Evolutionary conservation across 805 yeast species (phyloP).

Genomic region (Saccharomycopsis synnaedendra): DNA sequence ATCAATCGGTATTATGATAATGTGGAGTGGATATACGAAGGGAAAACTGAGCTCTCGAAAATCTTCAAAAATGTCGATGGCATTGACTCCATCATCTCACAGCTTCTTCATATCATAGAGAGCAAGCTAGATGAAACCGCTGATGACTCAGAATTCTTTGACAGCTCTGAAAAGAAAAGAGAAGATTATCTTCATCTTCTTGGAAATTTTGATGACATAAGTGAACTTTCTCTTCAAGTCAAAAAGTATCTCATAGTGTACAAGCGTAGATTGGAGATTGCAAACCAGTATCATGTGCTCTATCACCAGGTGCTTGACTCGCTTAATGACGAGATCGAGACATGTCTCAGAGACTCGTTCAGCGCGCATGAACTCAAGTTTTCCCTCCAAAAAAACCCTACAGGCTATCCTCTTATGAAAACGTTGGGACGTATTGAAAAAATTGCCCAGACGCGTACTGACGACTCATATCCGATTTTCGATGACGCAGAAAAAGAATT

Average conservation of each 20-base stretch:
- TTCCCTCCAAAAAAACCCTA: slow-evolving; percentile 17
- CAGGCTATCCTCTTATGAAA: neutral
- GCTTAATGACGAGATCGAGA: slow-evolving; percentile 22
- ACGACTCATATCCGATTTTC: slow-evolving; percentile 13
- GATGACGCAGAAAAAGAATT: slow-evolving; percentile 15
- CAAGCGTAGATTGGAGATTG: slow-evolving; percentile 21
- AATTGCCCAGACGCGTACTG: neutral
- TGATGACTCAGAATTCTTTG: slow-evolving; percentile 6
- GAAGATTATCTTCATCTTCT: slow-evolving; percentile 16
- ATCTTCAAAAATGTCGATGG: slow-evolving; percentile 17
- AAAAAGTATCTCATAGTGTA: slow-evolving; percentile 18
- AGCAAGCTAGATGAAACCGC: slow-evolving; percentile 12
- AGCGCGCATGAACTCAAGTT: slow-evolving; percentile 19
- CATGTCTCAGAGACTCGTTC: slow-evolving; percentile 18
- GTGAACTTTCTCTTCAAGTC: slow-evolving; percentile 21
- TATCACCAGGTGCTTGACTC: slow-evolving; percentile 22
- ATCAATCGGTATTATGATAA: slow-evolving; percentile 15
- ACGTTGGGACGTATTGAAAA: neutral
- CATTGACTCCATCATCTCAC: slow-evolving; percentile 20
- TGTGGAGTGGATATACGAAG: slow-evolving; percentile 22
- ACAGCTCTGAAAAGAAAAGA: slow-evolving; percentile 9
- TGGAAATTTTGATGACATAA: slow-evolving; percentile 19
- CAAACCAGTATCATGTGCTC: slow-evolving; percentile 24
- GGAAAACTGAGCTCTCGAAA: slow-evolving; percentile 19
- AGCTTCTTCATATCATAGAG: slow-evolving; percentile 19